phyloP scores from a whole-genome alignment of 106 monocot genomes.

The Platanthera guangdongensis region DNA sequence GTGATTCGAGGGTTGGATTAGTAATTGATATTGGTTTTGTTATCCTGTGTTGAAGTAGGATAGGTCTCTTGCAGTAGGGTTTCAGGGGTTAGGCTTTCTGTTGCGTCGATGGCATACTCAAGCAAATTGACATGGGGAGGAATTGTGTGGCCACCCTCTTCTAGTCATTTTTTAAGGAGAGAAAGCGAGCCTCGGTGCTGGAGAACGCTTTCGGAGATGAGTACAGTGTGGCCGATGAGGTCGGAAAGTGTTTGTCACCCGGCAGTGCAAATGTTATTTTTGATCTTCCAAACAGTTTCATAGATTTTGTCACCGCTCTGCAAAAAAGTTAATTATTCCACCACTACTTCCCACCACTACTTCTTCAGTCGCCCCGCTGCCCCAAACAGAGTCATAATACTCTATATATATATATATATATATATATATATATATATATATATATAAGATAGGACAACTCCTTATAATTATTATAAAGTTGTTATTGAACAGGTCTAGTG shows the following conservation, averaged over 20 bases:
- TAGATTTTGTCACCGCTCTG: too few relatives aligned
- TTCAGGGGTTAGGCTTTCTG: not conserved
- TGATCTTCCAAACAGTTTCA: too few relatives aligned
- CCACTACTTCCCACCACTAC: too few relatives aligned
- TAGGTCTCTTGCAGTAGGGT: not conserved
- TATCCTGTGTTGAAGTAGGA: not conserved
- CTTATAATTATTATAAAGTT: too few relatives aligned
- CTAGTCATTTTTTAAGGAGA: conserved; percentile 31
- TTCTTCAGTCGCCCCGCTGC: too few relatives aligned
- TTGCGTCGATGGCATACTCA: conserved; percentile 75
- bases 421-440: too few relatives aligned
- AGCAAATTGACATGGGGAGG: conserved; percentile 77
- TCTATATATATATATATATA: too few relatives aligned
- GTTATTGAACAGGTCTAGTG: too few relatives aligned
- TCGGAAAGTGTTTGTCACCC: not conserved
- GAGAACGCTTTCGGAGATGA: conserved; percentile 52
- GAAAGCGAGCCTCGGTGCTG: conserved; percentile 51
- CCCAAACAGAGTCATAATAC: too few relatives aligned
- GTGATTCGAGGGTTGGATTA: conserved; percentile 47
- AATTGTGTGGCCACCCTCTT: conserved; percentile 47
- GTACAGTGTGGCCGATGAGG: conserved; percentile 50
- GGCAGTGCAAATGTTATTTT: too few relatives aligned
- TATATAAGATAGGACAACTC: too few relatives aligned
- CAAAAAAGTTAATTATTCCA: too few relatives aligned
- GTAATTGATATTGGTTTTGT: not conserved